phyloP scores from a whole-genome alignment of 2,329 filamentous ascomycete species.

The Curvularia lunata region DNA sequence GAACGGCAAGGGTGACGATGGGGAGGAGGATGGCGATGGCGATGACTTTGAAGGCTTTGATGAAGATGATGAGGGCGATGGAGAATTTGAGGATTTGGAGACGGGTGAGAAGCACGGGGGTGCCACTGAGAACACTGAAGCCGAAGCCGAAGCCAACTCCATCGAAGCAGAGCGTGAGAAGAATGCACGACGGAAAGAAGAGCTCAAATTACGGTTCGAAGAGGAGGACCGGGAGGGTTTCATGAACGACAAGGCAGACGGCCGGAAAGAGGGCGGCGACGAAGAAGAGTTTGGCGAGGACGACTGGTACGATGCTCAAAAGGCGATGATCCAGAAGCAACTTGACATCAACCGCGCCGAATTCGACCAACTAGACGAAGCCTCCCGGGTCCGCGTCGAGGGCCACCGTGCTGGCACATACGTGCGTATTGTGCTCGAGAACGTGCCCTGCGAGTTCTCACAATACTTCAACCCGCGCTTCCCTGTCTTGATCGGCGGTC shows the following conservation, averaged over 20 bases:
- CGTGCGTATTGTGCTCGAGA: slow-evolving; percentile 85
- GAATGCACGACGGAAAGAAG: slow-evolving; percentile 92
- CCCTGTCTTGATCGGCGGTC: slow-evolving; percentile 88
- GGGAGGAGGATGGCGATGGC: slow-evolving; percentile 57
- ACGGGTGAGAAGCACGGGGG: slow-evolving; percentile 67
- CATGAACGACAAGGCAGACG: slow-evolving; percentile 83
- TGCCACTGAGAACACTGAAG: slow-evolving; percentile 50
- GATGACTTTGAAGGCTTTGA: slow-evolving; percentile 65
- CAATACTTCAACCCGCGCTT: slow-evolving; percentile 79
- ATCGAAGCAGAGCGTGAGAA: slow-evolving; percentile 89
- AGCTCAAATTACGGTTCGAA: slow-evolving; percentile 91
- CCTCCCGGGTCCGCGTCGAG: slow-evolving; percentile 82
- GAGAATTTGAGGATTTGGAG: slow-evolving; percentile 85
- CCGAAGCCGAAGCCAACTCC: slow-evolving; percentile 55
- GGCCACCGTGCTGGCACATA: slow-evolving; percentile 93
- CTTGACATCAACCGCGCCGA: slow-evolving; percentile 95
- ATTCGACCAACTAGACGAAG: slow-evolving; percentile 84
- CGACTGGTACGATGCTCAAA: slow-evolving; percentile 98
- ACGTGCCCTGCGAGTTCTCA: slow-evolving; percentile 90
- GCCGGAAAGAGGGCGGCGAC: slow-evolving; percentile 70
- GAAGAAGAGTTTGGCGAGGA: slow-evolving; percentile 91
- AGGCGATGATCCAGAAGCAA: slow-evolving; percentile 93
- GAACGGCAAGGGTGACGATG: slow-evolving; percentile 49
- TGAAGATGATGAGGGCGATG: slow-evolving; percentile 71
- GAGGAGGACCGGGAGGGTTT: slow-evolving; percentile 98